Evolutionary conservation across 2,329 filamentous ascomycete species (phyloP).

Genomic region (Raffaelea deltoideospora): DNA sequence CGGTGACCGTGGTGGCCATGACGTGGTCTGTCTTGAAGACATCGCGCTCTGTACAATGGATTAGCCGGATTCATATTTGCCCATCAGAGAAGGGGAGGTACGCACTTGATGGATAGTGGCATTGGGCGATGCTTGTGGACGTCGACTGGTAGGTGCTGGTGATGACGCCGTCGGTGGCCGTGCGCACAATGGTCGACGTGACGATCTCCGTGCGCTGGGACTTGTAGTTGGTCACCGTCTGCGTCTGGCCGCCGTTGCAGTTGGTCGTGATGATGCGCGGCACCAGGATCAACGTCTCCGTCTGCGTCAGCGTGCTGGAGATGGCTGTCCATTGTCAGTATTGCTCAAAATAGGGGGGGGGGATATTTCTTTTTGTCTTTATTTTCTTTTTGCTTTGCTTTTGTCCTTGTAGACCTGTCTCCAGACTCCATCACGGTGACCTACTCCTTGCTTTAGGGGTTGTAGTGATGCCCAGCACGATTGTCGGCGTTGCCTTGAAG

Average conservation of each 20-base stretch:
- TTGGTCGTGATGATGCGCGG: constrained; percentile 18
- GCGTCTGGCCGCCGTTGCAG: constrained; percentile 18
- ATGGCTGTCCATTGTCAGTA: constrained; percentile 12
- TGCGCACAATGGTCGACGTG: constrained; percentile 16
- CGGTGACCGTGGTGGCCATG: constrained; percentile 19
- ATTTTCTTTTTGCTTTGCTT: no score
- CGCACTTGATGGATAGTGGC: constrained; percentile 17
- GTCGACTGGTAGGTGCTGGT: constrained; percentile 19
- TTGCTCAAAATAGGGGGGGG: no score
- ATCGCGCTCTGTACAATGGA: constrained; percentile 8
- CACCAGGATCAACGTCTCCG: constrained; percentile 18
- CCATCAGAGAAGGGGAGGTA: neutral
- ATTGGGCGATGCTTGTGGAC: constrained; percentile 16
- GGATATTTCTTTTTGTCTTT: no score
- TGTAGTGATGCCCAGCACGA: constrained; percentile 20
- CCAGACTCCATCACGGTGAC: no score
- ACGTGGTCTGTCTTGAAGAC: constrained; percentile 11
- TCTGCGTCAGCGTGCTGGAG: constrained; percentile 14
- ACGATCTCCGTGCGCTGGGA: constrained; percentile 16
- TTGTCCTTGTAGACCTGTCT: no score
- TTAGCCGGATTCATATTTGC: neutral
- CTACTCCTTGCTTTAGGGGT: constrained; percentile 20
- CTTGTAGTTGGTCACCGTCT: constrained; percentile 20
- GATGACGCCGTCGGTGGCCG: constrained; percentile 16
- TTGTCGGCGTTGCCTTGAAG: constrained; percentile 20